Percentiles rank a stretch among this genome's conserved stretches.
Conservation (phyloP, 306 rosid genomes). For the Alnus rubra region DNA sequence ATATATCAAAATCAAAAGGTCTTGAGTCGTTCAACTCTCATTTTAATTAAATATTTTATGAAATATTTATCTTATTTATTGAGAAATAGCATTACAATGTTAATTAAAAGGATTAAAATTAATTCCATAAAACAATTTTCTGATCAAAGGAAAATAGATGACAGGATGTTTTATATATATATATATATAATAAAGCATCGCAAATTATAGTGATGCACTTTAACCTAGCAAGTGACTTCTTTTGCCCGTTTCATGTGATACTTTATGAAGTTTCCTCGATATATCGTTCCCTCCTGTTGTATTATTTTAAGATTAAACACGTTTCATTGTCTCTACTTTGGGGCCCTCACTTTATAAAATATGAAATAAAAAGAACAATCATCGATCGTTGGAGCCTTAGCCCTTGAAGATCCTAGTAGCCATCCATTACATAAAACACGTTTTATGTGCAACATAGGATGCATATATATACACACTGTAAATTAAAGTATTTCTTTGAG, state of each 20-base stretch:
- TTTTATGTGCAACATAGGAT: background rate
- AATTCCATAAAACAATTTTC: too few species aligned
- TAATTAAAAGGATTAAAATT: too few species aligned
- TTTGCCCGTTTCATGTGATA: slow-evolving; percentile 19
- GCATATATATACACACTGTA: background rate
- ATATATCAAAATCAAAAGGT: too few species aligned
- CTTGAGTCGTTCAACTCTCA: too few species aligned
- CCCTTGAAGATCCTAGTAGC: too few species aligned
- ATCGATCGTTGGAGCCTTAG: background rate
- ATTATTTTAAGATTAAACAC: background rate
- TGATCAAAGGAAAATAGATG: too few species aligned
- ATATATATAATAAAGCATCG: too few species aligned
- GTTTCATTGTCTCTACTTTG: slow-evolving; percentile 17
- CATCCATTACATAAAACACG: background rate
- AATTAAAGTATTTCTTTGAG: background rate
- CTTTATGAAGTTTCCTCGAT: background rate
- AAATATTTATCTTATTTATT: too few species aligned
- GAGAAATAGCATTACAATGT: too few species aligned
- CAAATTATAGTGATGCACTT: slow-evolving; percentile 19
- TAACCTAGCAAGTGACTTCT: background rate
- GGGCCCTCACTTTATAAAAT: background rate
- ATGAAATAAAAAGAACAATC: background rate
- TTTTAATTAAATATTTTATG: too few species aligned
- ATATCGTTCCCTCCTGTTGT: too few species aligned
- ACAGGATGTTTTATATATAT: too few species aligned